Evolutionary conservation across 768 basidiomycete genomes (phyloP), one percentile per base, ranked within the genome.

Genomic region (Lentinula aciculospora): DNA sequence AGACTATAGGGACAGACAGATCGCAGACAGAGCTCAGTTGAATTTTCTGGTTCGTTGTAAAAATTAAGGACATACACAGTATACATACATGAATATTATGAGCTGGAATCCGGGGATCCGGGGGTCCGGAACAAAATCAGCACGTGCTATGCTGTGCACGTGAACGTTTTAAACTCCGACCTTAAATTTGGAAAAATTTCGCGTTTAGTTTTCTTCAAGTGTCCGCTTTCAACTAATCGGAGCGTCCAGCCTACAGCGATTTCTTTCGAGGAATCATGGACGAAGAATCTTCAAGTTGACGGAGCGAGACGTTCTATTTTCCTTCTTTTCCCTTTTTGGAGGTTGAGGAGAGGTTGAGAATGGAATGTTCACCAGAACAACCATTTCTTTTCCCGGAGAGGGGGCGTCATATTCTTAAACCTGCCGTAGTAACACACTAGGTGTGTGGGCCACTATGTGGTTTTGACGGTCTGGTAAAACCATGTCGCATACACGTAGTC

Each of bases 381-480:
- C 73, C 66, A 58, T 63, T 64, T 42, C 21, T 13, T 34, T 34
- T 34, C 8, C 13, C 13, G 32, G 17, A 67, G 73, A 64, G 72
- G 80, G 75, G 77, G 82, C 83, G 83, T 86, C 81, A 89, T 89
- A 88, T 89, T 87, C 85, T 37, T 85, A 76, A 77, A 85, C 83
- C 81, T 82, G 76, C 86, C 82, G 85, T 85, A 49, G 45, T 25
- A 47, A 87, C 73, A 68, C 70, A 69, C 65, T 67, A 57, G 37
- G 56, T 66, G 67, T 69, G 62, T 71, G 70, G 76, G 86, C 79
- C 75, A 85, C 83, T 86, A 87, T 80, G 86, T 87, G 80, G 81
- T 85, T 61, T 81, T 88, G 85, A 88, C 84, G 83, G 87, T 84
- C 71, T 79, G 83, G 85, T 83, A 64, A 88, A 86, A 88, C 87